A percentile compares a stretch with the other conserved stretches of the same genome.
These are phyloP conservation scores for Lasiosphaeria miniovina DNA, from an alignment of 495 filamentous ascomycete genomes.

Conservation along the genomic window DNA sequence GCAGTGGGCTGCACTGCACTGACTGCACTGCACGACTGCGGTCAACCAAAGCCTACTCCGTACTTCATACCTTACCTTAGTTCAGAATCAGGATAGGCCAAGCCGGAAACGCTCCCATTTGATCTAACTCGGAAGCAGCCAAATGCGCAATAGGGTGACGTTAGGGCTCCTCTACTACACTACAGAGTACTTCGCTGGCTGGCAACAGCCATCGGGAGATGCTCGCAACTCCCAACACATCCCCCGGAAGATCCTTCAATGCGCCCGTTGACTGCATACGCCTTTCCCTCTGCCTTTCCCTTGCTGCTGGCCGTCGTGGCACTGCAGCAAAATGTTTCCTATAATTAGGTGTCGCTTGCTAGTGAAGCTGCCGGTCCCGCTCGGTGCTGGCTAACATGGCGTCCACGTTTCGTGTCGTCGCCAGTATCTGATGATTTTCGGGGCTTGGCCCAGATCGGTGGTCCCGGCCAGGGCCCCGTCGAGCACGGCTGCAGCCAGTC, in stretches of 20 bases:
- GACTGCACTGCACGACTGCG: too few species aligned
- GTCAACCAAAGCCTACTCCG: too few species aligned
- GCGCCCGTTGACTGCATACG: conserved; percentile 19
- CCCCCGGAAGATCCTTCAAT: conserved; percentile 23
- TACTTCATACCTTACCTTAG: too few species aligned
- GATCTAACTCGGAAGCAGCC: too few species aligned
- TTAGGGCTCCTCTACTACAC: not conserved
- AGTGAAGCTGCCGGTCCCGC: conserved; percentile 15
- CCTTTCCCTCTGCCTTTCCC: not conserved
- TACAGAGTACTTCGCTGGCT: conserved; percentile 17
- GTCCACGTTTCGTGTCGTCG: conserved; percentile 27
- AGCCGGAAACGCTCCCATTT: conserved; percentile 17
- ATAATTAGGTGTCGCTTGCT: conserved; percentile 28
- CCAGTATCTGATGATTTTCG: conserved; percentile 13
- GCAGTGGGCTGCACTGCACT: too few species aligned
- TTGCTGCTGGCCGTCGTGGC: conserved; percentile 29
- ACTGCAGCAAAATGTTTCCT: conserved; percentile 31
- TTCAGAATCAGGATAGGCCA: conserved; percentile 8
- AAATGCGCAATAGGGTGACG: too few species aligned
- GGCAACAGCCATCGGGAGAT: conserved; percentile 10
- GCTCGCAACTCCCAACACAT: conserved; percentile 15
- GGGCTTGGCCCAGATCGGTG: conserved; percentile 29
- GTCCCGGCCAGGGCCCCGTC: conserved; percentile 21
- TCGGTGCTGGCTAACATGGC: conserved; percentile 24
- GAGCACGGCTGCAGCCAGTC: conserved; percentile 7